Conservation (phyloP, 306 rosid genomes). For the Gynostemma pentaphyllum region DNA sequence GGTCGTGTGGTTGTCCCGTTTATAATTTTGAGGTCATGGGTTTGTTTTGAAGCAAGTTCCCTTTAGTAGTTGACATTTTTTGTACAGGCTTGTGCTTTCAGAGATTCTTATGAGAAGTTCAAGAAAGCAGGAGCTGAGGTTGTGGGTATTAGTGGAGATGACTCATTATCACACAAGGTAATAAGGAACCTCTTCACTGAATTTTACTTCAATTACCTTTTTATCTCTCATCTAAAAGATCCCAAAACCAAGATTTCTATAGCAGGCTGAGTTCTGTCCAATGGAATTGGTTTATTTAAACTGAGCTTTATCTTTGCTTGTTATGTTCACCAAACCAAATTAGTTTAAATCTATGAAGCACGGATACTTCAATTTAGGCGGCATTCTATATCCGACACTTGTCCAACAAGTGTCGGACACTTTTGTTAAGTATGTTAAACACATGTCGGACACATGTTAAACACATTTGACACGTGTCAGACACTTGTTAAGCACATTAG, state of each 20-base stretch:
- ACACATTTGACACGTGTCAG: no score
- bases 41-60: background rate
- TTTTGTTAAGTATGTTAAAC: no score
- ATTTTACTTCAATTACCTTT: no score
- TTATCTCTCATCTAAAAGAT: background rate
- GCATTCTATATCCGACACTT: no score
- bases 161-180: slow-evolving; percentile 89
- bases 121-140: slow-evolving; percentile 97
- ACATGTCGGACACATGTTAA: no score
- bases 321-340: no score
- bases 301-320: background rate
- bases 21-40: no score
- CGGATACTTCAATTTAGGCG: no score
- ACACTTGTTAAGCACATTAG: no score
- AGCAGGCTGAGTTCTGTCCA: background rate
- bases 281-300: background rate
- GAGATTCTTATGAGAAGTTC: slow-evolving; percentile 97
- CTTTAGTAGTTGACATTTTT: background rate
- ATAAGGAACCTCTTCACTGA: background rate
- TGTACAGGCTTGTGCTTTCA: slow-evolving; percentile 89
- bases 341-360: no score
- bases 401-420: no score
- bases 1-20: no score
- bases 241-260: background rate
- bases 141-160: slow-evolving; percentile 87